Percentiles rank a stretch among this genome's conserved stretches.
These are phyloP conservation scores for Oemleria cerasiformis DNA, from an alignment of 306 rosid species.

Conservation along the genomic window DNA sequence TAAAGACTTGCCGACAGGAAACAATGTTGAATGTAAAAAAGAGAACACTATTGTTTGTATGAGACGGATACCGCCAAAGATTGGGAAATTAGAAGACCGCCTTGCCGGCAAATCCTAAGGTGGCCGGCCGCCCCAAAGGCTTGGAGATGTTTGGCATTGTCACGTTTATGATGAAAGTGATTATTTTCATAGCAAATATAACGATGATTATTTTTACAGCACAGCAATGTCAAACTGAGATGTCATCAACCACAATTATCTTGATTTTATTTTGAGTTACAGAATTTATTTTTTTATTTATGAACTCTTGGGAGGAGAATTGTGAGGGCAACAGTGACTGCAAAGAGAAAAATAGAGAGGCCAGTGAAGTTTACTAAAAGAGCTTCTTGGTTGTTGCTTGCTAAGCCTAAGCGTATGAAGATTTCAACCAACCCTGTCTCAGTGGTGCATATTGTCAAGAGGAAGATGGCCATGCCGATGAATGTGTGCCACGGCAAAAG, in stretches of 20 bases:
- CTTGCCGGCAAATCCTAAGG: slow-evolving; percentile 15
- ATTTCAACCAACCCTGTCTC: slow-evolving; percentile 40
- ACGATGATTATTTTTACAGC: no score
- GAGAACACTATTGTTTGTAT: not conserved
- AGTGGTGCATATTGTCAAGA: slow-evolving; percentile 47
- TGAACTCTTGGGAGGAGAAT: slow-evolving; percentile 42
- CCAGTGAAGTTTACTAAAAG: slow-evolving; percentile 59
- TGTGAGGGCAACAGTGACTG: slow-evolving; percentile 38
- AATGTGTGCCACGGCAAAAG: slow-evolving; percentile 58
- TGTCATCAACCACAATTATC: no score
- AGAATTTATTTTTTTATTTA: not conserved
- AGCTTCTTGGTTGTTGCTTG: slow-evolving; percentile 30
- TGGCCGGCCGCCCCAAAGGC: not conserved
- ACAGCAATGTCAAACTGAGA: no score
- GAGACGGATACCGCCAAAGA: slow-evolving; percentile 3
- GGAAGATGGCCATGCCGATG: slow-evolving; percentile 47
- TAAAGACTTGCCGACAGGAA: not conserved
- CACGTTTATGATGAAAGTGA: not conserved
- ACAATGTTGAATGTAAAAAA: not conserved
- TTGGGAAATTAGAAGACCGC: not conserved
- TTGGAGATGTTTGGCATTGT: slow-evolving; percentile 4
- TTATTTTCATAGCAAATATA: no score
- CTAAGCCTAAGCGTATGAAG: not conserved
- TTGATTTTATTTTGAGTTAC: no score
- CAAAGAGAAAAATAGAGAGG: slow-evolving; percentile 50